Evolutionary conservation across 257 asterid species (phyloP), one percentile per base, ranked within the genome.

Genomic region (Dorcoceras hygrometricum): DNA sequence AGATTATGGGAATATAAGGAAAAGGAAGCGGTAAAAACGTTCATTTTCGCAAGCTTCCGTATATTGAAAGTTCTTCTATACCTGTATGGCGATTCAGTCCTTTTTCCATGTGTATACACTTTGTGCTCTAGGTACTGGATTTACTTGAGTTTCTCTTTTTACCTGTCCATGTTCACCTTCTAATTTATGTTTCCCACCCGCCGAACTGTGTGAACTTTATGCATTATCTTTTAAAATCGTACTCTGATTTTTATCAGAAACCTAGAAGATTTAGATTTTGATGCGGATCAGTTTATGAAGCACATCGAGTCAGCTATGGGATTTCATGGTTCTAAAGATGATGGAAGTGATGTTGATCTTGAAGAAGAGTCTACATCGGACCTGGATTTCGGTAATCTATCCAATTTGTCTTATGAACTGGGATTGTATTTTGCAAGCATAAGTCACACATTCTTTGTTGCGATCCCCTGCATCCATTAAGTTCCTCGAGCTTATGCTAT

Each of bases 201-300:
- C 50, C 11, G 50, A 39, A 39, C 50, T 39, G 50, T 36, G 50
- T 39, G 5, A 39, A 39, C 50, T 1, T 39, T 39, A 39, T 2
- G n/a, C 50, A 39, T 39, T n/a, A 12, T 39, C 50, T 39, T 12
- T 39, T 39, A 0, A 11, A 1, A 11, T 11, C n/a, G 26, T 28
- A 4, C 19, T 43, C 26, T 48, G 61, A n/a, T 26, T 59, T 4
- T 72, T 78, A 73, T 62, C 78, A 84, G 95, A 65, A 61, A 73
- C 79, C 14, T 82, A 77, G 68, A 81, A 78, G 94, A 77, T 61
- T 89, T 93, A 23, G 89, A 86, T 73, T 79, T 93, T 66, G 96
- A 93, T 8, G 95, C 69, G 61, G 96, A 93, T 78, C 86, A 69
- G 62, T 93, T 93, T 77, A 86, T 90, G 96, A 81, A 83, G 80